A percentile compares a stretch with the other conserved stretches of the same genome.
These are phyloP conservation scores for Coemansia sp. DNA, from an alignment of 192 early-diverging fungal genomes.

Conservation along the genomic window DNA sequence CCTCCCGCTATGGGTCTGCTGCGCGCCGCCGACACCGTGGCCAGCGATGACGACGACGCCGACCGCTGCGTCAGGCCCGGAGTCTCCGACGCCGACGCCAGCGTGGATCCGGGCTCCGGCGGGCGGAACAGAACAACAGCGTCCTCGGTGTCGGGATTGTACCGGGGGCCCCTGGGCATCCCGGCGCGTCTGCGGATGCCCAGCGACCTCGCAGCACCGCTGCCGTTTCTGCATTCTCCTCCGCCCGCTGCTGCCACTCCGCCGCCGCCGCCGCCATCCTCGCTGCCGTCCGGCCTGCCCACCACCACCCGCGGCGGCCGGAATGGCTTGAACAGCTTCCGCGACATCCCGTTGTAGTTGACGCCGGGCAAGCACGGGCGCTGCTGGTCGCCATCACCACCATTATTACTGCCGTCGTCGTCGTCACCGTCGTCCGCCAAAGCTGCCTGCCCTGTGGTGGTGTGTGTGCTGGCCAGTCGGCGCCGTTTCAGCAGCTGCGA, in stretches of 20 bases:
- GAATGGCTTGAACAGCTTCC: constrained; percentile 53
- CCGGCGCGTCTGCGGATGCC: constrained; percentile 62
- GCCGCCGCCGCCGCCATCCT: background rate
- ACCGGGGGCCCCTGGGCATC: constrained; percentile 61
- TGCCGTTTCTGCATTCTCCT: background rate
- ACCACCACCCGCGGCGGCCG: constrained; percentile 31
- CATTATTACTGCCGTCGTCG: constrained; percentile 3
- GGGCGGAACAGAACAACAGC: constrained; percentile 89
- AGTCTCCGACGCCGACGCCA: constrained; percentile 23
- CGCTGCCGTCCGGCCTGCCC: constrained; percentile 6
- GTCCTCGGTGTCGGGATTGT: constrained; percentile 81
- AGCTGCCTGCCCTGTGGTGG: background rate
- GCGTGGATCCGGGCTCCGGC: constrained; percentile 29
- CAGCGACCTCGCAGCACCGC: constrained; percentile 34
- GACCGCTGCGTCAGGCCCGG: constrained; percentile 52
- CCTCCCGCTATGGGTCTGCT: constrained; percentile 8
- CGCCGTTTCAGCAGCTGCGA: constrained; percentile 12
- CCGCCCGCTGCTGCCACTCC: too few species aligned
- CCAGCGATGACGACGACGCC: constrained; percentile 9
- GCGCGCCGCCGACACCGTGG: background rate
- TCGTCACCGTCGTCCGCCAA: constrained; percentile 3
- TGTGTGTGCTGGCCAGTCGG: constrained; percentile 1
- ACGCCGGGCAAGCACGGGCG: constrained; percentile 36
- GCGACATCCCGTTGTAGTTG: constrained; percentile 55
- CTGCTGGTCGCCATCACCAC: constrained; percentile 7